Percentiles rank a stretch among this genome's conserved stretches.
Evolutionary conservation across 1,284 basidiomycete genomes (phyloP).

Genomic region (Vanrija pseudolonga): DNA sequence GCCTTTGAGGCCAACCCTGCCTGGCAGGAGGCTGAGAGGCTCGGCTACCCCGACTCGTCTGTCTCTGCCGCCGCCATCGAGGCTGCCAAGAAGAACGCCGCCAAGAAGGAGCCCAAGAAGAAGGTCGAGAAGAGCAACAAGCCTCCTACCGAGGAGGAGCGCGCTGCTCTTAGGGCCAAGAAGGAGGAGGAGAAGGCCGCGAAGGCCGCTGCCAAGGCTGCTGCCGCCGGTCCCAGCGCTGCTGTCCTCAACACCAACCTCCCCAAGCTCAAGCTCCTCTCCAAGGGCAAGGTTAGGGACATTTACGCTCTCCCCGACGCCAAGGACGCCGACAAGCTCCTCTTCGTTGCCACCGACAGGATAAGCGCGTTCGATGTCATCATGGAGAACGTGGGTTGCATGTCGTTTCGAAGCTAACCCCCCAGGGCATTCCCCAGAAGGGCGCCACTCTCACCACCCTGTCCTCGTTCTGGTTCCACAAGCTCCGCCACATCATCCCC

Average conservation of each 20-base stretch:
- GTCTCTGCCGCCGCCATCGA: conserved; percentile 20
- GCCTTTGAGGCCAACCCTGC: conserved; percentile 71
- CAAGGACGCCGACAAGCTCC: conserved; percentile 58
- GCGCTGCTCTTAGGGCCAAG: conserved; percentile 34
- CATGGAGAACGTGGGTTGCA: conserved; percentile 70
- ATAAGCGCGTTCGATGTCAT: conserved; percentile 97
- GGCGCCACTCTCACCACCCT: conserved; percentile 85
- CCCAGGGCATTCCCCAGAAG: conserved; percentile 88
- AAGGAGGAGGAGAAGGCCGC: conserved; percentile 46
- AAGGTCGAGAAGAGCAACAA: conserved; percentile 20
- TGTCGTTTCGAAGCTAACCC: not conserved
- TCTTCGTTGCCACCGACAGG: conserved; percentile 93
- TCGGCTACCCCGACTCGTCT: conserved; percentile 76
- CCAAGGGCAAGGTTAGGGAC: conserved; percentile 89
- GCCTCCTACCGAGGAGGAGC: conserved; percentile 47
- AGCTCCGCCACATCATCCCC: conserved; percentile 70
- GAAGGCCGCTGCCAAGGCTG: conserved; percentile 36
- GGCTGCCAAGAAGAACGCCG: conserved; percentile 24
- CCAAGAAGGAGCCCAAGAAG: conserved; percentile 29
- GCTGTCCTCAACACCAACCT: conserved; percentile 45
- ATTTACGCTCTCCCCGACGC: conserved; percentile 67
- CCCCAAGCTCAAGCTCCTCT: conserved; percentile 60
- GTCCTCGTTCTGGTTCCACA: conserved; percentile 93
- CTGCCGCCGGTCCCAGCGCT: conserved; percentile 12
- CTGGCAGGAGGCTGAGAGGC: conserved; percentile 72